phyloP scores from a whole-genome alignment of 2,329 filamentous ascomycete genomes.

The Cytospora schulzeri region DNA sequence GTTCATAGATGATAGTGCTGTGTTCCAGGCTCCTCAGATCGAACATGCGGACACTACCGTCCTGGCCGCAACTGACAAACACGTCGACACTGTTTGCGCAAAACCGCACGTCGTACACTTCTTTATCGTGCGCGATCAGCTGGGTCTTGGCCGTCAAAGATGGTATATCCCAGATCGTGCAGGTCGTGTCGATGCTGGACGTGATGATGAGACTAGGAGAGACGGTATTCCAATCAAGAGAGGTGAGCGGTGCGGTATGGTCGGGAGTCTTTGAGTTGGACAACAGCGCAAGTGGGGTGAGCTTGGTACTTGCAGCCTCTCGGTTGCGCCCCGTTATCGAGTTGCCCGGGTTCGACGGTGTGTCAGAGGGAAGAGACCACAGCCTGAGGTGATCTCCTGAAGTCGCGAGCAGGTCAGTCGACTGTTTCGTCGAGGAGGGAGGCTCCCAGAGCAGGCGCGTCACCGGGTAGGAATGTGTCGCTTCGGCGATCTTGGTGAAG shows the following conservation, averaged over 20 bases:
- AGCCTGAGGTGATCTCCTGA: constrained; percentile 91
- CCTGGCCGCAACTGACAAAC: constrained; percentile 95
- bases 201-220: constrained; percentile 98
- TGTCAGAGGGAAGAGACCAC: constrained; percentile 83
- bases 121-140: constrained; percentile 97
- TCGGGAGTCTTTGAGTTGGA: constrained; percentile 99
- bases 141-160: constrained; percentile 97
- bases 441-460: constrained; percentile 96
- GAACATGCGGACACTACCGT: constrained; percentile 98
- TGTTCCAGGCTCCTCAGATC: constrained; percentile 94
- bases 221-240: constrained; percentile 96
- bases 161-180: constrained; percentile 99
- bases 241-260: constrained; percentile 94
- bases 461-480: constrained; percentile 96
- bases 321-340: constrained; percentile 63
- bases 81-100: constrained; percentile 98
- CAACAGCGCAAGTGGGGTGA: constrained; percentile 87
- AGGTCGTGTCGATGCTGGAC: constrained; percentile 97
- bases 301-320: constrained; percentile 68
- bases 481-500: constrained; percentile 91
- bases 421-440: constrained; percentile 90
- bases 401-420: constrained; percentile 90
- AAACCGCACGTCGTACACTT: constrained; percentile 97
- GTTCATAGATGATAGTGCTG: constrained; percentile 98
- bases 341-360: constrained; percentile 65